Conservation (phyloP, 129 eudicot genomes). For the Artemisia annua region DNA sequence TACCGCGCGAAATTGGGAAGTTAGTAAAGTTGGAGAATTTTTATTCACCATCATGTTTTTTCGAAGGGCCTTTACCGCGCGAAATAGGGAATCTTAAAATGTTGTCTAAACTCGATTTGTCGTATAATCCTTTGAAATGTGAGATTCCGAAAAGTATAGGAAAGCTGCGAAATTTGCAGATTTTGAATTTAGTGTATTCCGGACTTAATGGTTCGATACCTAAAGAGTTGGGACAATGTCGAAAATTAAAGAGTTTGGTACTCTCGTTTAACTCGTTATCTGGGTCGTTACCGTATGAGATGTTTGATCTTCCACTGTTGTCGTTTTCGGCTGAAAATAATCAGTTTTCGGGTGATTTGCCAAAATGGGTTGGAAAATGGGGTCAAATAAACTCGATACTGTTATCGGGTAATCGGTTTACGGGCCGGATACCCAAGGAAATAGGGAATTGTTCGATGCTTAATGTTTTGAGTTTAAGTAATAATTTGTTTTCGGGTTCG, state of each 20-base stretch:
- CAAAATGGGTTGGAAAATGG: slow-evolving; percentile 67
- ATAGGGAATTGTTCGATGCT: slow-evolving; percentile 67
- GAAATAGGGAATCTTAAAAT: slow-evolving; percentile 46
- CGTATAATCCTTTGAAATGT: slow-evolving; percentile 61
- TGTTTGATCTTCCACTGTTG: slow-evolving; percentile 39
- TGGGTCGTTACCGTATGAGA: slow-evolving; percentile 58
- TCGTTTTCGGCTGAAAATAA: slow-evolving; percentile 60
- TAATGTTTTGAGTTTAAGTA: slow-evolving; percentile 46
- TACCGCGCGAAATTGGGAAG: slow-evolving; percentile 64
- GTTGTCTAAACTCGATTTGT: slow-evolving; percentile 52
- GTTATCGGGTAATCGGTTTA: slow-evolving; percentile 53
- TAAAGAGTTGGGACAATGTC: slow-evolving; percentile 51
- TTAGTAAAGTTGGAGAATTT: slow-evolving; percentile 42
- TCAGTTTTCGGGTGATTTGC: slow-evolving; percentile 59
- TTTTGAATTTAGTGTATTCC: slow-evolving; percentile 54
- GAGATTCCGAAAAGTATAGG: slow-evolving; percentile 47
- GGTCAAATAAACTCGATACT: slow-evolving; percentile 45
- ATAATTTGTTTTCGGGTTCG: slow-evolving; percentile 57
- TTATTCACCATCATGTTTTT: slow-evolving; percentile 45
- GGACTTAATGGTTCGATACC: slow-evolving; percentile 65
- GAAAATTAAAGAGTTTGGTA: slow-evolving; percentile 40
- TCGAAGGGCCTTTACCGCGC: slow-evolving; percentile 62
- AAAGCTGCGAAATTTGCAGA: slow-evolving; percentile 38
- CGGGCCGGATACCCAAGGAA: slow-evolving; percentile 56
- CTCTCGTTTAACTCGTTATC: slow-evolving; percentile 68